phyloP scores from a whole-genome alignment of 2,329 filamentous ascomycete genomes.

The Scedosporium dehoogii region DNA sequence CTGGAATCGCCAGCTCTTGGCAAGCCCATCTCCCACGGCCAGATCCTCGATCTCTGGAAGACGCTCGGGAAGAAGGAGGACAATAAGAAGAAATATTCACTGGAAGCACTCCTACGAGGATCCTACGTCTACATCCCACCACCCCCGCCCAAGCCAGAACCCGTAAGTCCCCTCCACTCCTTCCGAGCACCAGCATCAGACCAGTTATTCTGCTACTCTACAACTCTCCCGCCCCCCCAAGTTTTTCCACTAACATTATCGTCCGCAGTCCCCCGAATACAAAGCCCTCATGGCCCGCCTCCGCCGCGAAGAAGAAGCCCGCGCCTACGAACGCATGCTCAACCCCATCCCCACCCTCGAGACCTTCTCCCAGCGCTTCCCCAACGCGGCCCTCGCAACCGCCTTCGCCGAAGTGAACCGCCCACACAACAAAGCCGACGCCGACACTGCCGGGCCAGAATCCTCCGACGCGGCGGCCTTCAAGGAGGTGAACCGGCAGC shows the following conservation, averaged over 20 bases:
- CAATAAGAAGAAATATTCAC: constrained; percentile 27
- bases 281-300: constrained; percentile 80
- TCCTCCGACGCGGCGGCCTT: constrained; percentile 52
- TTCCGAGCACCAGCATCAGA: constrained; percentile 1
- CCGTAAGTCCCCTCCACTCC: constrained; percentile 40
- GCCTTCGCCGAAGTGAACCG: constrained; percentile 46
- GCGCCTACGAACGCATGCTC: constrained; percentile 72
- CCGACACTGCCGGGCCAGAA: constrained; percentile 51
- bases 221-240: not conserved
- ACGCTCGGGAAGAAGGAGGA: constrained; percentile 28
- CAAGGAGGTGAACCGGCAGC: constrained; percentile 67
- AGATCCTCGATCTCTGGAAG: constrained; percentile 55
- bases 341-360: constrained; percentile 31
- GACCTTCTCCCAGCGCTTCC: constrained; percentile 35
- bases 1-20: constrained; percentile 43
- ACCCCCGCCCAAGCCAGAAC: constrained; percentile 67
- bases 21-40: constrained; percentile 61
- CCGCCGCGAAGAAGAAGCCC: constrained; percentile 71
- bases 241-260: constrained; percentile 9
- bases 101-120: constrained; percentile 64
- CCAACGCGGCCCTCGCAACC: constrained; percentile 38
- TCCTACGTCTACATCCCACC: constrained; percentile 67
- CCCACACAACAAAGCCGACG: constrained; percentile 37
- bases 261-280: constrained; percentile 62
- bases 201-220: not conserved